Evolutionary conservation across 139 green algal species (phyloP).

Genomic region (Eudorina sp.): DNA sequence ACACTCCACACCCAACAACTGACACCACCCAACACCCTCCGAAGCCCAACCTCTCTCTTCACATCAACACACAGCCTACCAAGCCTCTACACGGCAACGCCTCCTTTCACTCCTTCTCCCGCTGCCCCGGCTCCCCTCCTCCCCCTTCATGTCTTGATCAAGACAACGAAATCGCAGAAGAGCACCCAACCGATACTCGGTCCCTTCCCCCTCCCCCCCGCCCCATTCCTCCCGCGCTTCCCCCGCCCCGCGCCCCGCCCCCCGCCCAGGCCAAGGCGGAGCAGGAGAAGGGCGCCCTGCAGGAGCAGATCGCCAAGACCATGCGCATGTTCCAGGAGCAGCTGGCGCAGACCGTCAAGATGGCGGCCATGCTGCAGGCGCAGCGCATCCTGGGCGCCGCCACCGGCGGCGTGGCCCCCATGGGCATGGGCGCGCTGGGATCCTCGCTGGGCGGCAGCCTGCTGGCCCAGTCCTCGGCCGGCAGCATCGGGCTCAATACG

Average conservation of each 20-base stretch:
- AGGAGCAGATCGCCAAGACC: conserved; percentile 58
- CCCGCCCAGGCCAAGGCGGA: conserved; percentile 48
- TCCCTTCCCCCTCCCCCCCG: no score
- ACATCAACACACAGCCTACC: no score
- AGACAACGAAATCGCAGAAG: no score
- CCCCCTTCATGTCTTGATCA: not conserved
- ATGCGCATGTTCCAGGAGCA: conserved; percentile 69
- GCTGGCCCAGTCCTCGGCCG: conserved; percentile 10
- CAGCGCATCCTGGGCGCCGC: conserved; percentile 60
- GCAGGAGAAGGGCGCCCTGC: conserved; percentile 52
- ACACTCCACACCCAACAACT: no score
- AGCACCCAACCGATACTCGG: no score
- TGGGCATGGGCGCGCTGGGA: conserved; percentile 12
- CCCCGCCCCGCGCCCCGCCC: not conserved
- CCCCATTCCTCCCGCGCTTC: not conserved
- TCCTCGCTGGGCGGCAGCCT: not conserved
- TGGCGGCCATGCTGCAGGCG: conserved; percentile 65
- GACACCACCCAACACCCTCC: no score
- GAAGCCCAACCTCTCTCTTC: no score
- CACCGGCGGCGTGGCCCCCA: not conserved
- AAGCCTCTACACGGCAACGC: no score
- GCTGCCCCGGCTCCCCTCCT: not conserved
- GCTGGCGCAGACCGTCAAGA: conserved; percentile 63
- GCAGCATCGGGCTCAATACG: conserved; percentile 10
- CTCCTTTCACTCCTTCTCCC: not conserved